Evolutionary conservation across 2,329 filamentous ascomycete species (phyloP), one percentile per base, ranked within the genome.

Genomic region (Dothideomycetes sp.): DNA sequence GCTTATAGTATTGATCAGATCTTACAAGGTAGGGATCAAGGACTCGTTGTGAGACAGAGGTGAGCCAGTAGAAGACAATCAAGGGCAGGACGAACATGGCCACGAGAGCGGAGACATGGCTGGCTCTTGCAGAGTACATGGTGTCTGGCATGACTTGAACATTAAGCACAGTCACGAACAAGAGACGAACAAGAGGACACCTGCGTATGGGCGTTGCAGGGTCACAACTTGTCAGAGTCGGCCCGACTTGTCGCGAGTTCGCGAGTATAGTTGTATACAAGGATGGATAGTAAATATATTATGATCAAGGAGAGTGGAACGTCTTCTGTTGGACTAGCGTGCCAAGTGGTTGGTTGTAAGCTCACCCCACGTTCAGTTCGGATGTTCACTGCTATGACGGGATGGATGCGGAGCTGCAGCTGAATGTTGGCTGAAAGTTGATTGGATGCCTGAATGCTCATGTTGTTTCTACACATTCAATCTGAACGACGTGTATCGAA

Each of bases 21-120:
- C 66, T 49, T 58, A 73, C 70, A 15, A 80, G 68, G 55, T 80
- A 80, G 19, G 76, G 73, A 38, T 71, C 67, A 34, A 69, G 66
- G 32, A 79, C 69, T 36, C 58, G 52, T 29, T 56, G 48, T 45
- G 68, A 67, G 48, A 77, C 66, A 36, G 47, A 42, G 19, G 33
- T 38, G 40, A 51, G 56, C 58, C 56, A 59, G 24, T 36, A 10
- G 17, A 22, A 19, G 29, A 43, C 36, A 15, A 30, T 30, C 18
- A 18, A 36, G 8, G 39, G 39, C 12, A 41, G 12, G 11, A 34
- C 18, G 16, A 32, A 8, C 11, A 40, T 18, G 5, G 29, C 22
- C 19, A 41, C 22, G 22, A 27, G 22, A 27, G 22, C 22, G 12
- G 22, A 7, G 7, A 27, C 22, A n/a, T n/a, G n/a, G n/a, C n/a